phyloP scores from a whole-genome alignment of 768 basidiomycete species.

The Leccinum pellstonianum region DNA sequence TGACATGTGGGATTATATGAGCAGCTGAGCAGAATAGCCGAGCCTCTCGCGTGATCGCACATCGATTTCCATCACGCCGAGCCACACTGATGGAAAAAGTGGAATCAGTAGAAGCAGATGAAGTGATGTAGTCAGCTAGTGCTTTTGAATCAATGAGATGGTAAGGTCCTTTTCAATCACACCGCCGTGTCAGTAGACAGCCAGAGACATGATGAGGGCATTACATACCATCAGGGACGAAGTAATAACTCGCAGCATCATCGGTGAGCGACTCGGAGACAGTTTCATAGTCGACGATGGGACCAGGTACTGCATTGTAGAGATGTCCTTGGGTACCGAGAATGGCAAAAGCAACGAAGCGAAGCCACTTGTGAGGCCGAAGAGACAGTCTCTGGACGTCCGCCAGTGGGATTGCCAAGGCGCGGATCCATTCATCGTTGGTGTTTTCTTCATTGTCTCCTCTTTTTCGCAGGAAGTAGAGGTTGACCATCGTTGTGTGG shows the following conservation, averaged over 20 bases:
- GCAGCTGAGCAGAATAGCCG: neutral
- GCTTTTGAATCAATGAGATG: neutral
- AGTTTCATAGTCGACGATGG: neutral
- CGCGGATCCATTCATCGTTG: neutral
- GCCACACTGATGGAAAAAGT: neutral
- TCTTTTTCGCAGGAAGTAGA: neutral
- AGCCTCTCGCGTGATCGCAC: neutral
- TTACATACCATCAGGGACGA: neutral
- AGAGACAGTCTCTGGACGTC: neutral
- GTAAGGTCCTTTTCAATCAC: neutral
- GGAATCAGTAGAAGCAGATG: neutral
- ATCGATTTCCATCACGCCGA: neutral
- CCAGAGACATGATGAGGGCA: neutral
- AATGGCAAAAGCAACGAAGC: neutral
- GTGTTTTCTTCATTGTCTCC: neutral
- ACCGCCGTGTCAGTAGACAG: neutral
- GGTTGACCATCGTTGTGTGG: neutral
- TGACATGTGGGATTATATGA: neutral
- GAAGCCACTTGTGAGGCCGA: neutral
- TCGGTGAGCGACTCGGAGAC: neutral
- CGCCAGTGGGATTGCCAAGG: neutral
- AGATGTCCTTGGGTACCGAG: neutral
- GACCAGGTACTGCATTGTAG: neutral
- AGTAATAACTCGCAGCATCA: neutral
- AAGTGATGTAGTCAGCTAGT: neutral